phyloP scores from a whole-genome alignment of 345 rosid genomes.

The Aegle marmelos region DNA sequence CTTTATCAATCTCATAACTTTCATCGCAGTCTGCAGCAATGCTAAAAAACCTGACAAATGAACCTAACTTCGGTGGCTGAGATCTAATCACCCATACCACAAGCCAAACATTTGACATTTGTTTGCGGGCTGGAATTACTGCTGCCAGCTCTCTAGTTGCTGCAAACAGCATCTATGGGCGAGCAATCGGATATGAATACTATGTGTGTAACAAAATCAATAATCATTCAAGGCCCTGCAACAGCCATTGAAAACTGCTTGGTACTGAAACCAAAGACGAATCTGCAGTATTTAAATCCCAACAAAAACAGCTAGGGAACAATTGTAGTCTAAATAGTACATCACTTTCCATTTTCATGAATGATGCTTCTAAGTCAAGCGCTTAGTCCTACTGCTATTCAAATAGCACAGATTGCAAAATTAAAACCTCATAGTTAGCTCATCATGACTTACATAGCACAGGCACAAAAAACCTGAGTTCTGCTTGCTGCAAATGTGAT shows the following conservation, averaged over 20 bases:
- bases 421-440: neutral
- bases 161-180: neutral
- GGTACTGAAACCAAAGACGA: neutral
- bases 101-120: neutral
- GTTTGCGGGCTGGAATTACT: neutral
- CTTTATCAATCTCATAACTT: neutral
- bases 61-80: neutral
- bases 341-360: neutral
- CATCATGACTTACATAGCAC: neutral
- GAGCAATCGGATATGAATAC: neutral
- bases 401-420: neutral
- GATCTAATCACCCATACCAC: neutral
- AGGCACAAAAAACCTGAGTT: neutral
- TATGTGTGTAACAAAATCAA: neutral
- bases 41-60: neutral
- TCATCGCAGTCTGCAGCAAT: neutral
- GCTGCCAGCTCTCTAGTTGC: neutral
- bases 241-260: neutral
- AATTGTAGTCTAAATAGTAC: neutral
- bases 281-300: neutral
- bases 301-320: neutral
- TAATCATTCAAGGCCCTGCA: neutral
- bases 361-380: neutral
- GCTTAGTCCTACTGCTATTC: neutral
- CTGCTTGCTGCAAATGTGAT: slow-evolving; percentile 1